Percentiles rank a stretch among this genome's conserved stretches.
These are phyloP conservation scores for Fusarium udum DNA, from an alignment of 2,329 filamentous ascomycete species.

Conservation along the genomic window DNA sequence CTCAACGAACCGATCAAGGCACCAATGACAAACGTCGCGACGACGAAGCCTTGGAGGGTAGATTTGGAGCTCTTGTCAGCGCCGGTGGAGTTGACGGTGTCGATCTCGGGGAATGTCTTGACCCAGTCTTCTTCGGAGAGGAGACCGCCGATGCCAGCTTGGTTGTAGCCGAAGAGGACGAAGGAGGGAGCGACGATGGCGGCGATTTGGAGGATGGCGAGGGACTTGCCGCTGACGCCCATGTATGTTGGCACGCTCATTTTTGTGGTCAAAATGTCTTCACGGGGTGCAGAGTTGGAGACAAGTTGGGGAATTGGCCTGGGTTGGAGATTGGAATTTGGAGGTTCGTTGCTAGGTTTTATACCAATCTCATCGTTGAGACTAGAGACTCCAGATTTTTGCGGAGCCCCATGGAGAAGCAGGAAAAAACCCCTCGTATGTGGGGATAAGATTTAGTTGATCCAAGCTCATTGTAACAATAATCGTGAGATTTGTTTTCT, in stretches of 20 bases:
- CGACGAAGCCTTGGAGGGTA: constrained; percentile 55
- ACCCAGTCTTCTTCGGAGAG: constrained; percentile 70
- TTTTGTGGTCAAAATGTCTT: not conserved
- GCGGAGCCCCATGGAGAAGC: constrained; percentile 35
- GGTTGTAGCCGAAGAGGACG: constrained; percentile 66
- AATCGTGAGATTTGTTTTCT: not conserved
- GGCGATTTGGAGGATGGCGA: constrained; percentile 51
- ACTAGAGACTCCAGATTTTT: not conserved
- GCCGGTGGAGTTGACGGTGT: constrained; percentile 60
- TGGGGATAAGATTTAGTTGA: constrained; percentile 22
- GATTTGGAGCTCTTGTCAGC: constrained; percentile 53
- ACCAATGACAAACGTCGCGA: constrained; percentile 65
- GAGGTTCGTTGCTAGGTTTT: not conserved
- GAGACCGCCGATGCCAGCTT: constrained; percentile 76
- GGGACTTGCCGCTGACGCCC: constrained; percentile 49
- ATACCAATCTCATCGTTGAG: not conserved
- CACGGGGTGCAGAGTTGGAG: not conserved
- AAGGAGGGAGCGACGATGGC: constrained; percentile 56
- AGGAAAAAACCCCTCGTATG: constrained; percentile 14
- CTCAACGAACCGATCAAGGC: constrained; percentile 62
- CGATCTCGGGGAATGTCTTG: constrained; percentile 58
- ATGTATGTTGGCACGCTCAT: constrained; percentile 42
- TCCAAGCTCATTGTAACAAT: not conserved
- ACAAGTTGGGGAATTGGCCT: not conserved
- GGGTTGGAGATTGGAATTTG: not conserved